These are phyloP conservation scores for Kwoniella europaea DNA, from an alignment of 768 basidiomycete genomes.

Conservation along the genomic window DNA sequence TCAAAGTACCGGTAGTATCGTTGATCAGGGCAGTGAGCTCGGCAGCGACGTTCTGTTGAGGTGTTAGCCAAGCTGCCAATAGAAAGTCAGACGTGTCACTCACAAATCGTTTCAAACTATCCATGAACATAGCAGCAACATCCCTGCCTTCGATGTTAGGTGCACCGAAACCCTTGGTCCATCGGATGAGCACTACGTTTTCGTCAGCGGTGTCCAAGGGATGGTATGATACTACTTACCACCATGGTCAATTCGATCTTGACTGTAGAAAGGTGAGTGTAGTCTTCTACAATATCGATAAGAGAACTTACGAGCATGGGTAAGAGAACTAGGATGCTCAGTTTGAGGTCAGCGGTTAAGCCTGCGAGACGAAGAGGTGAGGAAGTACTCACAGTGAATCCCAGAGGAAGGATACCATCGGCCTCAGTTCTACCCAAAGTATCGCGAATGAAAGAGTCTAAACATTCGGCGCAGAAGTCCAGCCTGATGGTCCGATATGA, in stretches of 20 bases:
- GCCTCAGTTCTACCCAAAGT: conserved; percentile 62
- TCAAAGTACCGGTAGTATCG: conserved; percentile 96
- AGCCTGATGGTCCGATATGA: conserved; percentile 57
- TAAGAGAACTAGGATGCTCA: conserved; percentile 79
- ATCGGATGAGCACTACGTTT: conserved; percentile 74
- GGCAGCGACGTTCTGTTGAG: conserved; percentile 74
- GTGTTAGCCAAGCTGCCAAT: neutral
- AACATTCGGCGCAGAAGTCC: conserved; percentile 94
- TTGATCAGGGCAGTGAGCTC: conserved; percentile 87
- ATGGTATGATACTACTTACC: conserved; percentile 35
- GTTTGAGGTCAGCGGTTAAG: neutral
- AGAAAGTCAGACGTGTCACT: conserved; percentile 46
- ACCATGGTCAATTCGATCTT: conserved; percentile 90
- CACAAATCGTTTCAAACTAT: conserved; percentile 77
- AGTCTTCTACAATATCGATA: neutral
- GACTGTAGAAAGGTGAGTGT: conserved; percentile 63
- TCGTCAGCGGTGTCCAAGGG: conserved; percentile 20
- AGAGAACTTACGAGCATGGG: conserved; percentile 76
- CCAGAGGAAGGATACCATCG: conserved; percentile 72
- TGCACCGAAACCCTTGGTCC: conserved; percentile 99
- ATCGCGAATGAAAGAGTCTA: conserved; percentile 83
- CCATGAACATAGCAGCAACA: conserved; percentile 89
- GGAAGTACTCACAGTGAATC: conserved; percentile 77
- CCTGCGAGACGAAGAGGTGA: conserved; percentile 43
- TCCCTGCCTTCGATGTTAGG: conserved; percentile 88